phyloP scores from a whole-genome alignment of 1,139 yeast species.

The Magnusiomyces sp. region DNA sequence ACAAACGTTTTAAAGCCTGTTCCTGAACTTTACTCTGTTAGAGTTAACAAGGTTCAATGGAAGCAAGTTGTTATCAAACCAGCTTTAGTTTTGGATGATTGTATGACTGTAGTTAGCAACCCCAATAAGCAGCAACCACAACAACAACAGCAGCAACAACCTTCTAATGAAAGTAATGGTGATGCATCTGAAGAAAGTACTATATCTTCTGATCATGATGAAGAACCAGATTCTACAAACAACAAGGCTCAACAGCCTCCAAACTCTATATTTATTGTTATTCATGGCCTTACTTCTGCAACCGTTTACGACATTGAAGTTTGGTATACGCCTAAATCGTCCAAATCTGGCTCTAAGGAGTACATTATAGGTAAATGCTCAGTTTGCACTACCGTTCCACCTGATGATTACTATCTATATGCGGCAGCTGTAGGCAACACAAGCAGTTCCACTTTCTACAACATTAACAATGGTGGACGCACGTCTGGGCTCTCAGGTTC shows the following conservation, averaged over 20 bases:
- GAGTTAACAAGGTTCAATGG: constrained; percentile 32
- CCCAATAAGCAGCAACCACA: too few relatives aligned
- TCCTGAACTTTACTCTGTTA: constrained; percentile 22
- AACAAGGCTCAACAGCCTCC: constrained; percentile 4
- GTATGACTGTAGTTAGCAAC: too few relatives aligned
- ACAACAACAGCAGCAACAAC: too few relatives aligned
- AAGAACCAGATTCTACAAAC: too few relatives aligned
- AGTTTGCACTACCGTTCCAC: constrained; percentile 16
- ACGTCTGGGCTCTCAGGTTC: too few relatives aligned
- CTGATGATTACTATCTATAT: constrained; percentile 12
- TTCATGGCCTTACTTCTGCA: constrained; percentile 28
- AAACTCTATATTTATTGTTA: constrained; percentile 9
- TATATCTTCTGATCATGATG: constrained; percentile 1
- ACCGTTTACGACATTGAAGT: constrained; percentile 30
- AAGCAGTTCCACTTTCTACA: not conserved
- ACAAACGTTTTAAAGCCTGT: constrained; percentile 17
- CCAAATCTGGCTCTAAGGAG: constrained; percentile 1
- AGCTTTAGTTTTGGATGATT: too few relatives aligned
- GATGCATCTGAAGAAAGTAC: not conserved
- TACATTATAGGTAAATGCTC: constrained; percentile 16
- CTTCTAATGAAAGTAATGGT: too few relatives aligned
- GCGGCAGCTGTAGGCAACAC: not conserved
- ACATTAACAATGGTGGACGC: too few relatives aligned
- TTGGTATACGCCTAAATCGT: constrained; percentile 17
- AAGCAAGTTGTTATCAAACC: constrained; percentile 29